These are phyloP conservation scores for Myochromella boudieri DNA, from an alignment of 768 basidiomycete genomes.

Conservation along the genomic window DNA sequence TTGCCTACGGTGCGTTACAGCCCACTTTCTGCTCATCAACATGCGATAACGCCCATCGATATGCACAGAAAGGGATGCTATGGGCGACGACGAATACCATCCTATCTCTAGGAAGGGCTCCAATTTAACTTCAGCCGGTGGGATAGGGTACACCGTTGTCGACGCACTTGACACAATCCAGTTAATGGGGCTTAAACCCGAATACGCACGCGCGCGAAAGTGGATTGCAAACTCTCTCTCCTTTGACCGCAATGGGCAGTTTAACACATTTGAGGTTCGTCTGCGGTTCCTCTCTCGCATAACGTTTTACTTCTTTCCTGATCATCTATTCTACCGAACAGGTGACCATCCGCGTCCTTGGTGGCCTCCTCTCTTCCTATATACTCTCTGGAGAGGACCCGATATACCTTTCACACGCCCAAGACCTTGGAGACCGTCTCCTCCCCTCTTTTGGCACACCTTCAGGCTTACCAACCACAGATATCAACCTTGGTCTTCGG, in stretches of 20 bases:
- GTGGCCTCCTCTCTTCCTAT: constrained; percentile 86
- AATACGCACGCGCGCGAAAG: constrained; percentile 74
- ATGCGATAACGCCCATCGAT: background rate
- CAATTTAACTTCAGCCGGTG: constrained; percentile 75
- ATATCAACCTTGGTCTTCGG: constrained; percentile 67
- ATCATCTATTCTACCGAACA: constrained; percentile 25
- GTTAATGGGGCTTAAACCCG: constrained; percentile 80
- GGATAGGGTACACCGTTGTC: constrained; percentile 88
- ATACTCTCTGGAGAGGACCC: constrained; percentile 73
- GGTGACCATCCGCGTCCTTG: constrained; percentile 92
- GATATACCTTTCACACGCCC: constrained; percentile 75
- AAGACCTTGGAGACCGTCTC: constrained; percentile 83
- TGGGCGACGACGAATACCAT: constrained; percentile 92
- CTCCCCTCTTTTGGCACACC: constrained; percentile 81
- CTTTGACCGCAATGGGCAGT: constrained; percentile 80
- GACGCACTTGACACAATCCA: constrained; percentile 90
- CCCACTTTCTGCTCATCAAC: background rate
- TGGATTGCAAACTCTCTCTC: constrained; percentile 74
- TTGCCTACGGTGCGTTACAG: constrained; percentile 63
- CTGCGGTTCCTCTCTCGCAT: too few relatives aligned
- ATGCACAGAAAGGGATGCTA: constrained; percentile 78
- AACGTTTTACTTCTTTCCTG: background rate
- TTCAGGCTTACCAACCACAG: constrained; percentile 75
- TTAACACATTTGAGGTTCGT: constrained; percentile 88
- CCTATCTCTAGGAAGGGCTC: constrained; percentile 74